phyloP scores from a whole-genome alignment of 768 basidiomycete species.

The Lentinula aciculospora region DNA sequence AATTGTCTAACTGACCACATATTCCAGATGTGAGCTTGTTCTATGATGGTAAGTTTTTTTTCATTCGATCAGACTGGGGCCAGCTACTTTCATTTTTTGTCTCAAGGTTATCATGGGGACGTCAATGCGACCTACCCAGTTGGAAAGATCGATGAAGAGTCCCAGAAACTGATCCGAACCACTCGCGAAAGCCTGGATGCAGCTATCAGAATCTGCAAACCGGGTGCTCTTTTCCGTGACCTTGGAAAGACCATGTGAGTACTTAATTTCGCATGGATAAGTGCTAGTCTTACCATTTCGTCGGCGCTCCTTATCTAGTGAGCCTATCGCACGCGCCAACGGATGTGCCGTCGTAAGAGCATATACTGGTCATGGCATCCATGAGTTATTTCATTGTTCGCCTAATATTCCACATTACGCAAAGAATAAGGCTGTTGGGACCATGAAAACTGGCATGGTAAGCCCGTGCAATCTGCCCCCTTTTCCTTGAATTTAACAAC shows the following conservation, averaged over 20 bases:
- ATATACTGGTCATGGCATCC: constrained; percentile 90
- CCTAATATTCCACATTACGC: constrained; percentile 95
- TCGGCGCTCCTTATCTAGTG: constrained; percentile 35
- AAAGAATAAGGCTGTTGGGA: constrained; percentile 88
- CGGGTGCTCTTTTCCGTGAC: constrained; percentile 86
- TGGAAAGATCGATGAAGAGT: constrained; percentile 78
- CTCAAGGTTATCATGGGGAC: constrained; percentile 83
- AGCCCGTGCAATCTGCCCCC: constrained; percentile 18
- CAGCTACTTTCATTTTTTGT: neutral
- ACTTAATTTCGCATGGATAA: neutral
- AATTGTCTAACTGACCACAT: neutral
- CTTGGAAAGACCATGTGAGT: constrained; percentile 82
- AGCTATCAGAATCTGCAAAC: constrained; percentile 90
- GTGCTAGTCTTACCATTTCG: constrained; percentile 2
- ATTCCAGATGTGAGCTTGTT: constrained; percentile 71
- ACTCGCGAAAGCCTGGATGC: constrained; percentile 82
- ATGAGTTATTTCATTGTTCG: constrained; percentile 76
- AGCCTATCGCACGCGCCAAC: constrained; percentile 76
- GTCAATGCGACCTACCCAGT: constrained; percentile 92
- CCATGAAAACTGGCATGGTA: constrained; percentile 93
- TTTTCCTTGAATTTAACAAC: constrained; percentile 14
- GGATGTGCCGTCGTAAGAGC: constrained; percentile 89
- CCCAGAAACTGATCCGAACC: constrained; percentile 74
- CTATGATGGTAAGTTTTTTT: constrained; percentile 51
- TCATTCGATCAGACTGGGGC: constrained; percentile 5